Evolutionary conservation across 495 filamentous ascomycete species (phyloP), one percentile per base, ranked within the genome.

Genomic region (Neurospora sp.): DNA sequence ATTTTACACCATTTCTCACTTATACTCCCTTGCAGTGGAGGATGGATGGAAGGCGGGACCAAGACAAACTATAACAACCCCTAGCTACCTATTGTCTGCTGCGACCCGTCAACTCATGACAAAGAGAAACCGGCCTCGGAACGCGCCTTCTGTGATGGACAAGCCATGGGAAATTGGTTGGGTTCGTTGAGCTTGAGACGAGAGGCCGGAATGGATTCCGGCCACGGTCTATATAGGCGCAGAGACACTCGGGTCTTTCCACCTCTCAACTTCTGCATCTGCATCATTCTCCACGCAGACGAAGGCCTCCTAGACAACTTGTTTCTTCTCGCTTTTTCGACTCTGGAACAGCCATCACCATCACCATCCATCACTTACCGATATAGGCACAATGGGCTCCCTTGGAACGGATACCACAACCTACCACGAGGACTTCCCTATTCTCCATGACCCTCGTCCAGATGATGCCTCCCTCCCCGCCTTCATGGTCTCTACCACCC

Each of bases 401-500:
- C 76, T 79, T 42, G 53, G 5, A 65, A 69, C 72, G 31, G 73
- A 74, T 53, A 73, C 79, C 53, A 70, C 75, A 48, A 73, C 81
- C 40, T 69, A 76, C 73, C 20, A 59, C 27, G 16, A 16, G 14
- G 53, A 17, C 53, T 84, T 82, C 73, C 74, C 76, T 73, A 78
- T 85, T 71, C 75, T 84, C 14, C 75, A 80, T 40, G 80, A 83
- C 76, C 81, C 82, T 68, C 78, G 69, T 40, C 82, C 83, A 1
- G 68, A 81, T 48, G 82, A 85, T 75, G 75, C 61, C 48, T 83
- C 83, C 69, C 84, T 96, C 27, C 91, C 91, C 40, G 89, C 93
- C 69, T 97, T 97, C 86, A 94, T 94, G 84, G 92, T 96, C 74
- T 95, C 93, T 68, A 93, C 89, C 3, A 88, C 90, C 1, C 87